A percentile compares a stretch with the other conserved stretches of the same genome.
Evolutionary conservation across 139 green algal species (phyloP).

Genomic region (Parachlorella kessleri): DNA sequence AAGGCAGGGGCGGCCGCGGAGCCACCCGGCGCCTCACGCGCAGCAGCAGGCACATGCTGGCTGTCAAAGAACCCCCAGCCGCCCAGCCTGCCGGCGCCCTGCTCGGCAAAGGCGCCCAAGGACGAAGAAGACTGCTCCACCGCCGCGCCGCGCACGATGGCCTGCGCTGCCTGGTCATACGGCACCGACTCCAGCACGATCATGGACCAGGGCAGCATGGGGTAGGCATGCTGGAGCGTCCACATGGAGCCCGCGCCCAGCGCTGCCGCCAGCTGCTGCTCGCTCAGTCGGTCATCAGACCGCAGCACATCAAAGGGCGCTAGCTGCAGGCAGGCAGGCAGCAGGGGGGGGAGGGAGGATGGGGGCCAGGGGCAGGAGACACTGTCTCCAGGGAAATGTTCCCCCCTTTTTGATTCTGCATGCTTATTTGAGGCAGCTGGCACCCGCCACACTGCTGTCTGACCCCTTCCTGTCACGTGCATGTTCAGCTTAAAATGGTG

Average conservation of each 20-base stretch:
- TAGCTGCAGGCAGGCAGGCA: slow-evolving; percentile 24
- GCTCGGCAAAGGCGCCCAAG: background rate
- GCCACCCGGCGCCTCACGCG: background rate
- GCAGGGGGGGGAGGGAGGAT: background rate
- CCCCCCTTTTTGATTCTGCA: too few species aligned
- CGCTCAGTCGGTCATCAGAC: slow-evolving; percentile 56
- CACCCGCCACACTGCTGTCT: too few species aligned
- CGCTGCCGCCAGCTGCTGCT: slow-evolving; percentile 36
- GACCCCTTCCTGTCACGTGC: too few species aligned
- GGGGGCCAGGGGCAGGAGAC: too few species aligned
- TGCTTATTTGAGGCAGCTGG: too few species aligned
- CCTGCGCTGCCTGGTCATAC: background rate
- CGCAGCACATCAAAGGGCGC: slow-evolving; percentile 84
- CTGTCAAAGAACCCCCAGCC: background rate
- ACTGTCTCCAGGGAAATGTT: too few species aligned
- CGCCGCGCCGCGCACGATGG: background rate
- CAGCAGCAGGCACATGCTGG: background rate
- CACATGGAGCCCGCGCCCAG: slow-evolving; percentile 59
- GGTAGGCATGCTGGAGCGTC: slow-evolving; percentile 63
- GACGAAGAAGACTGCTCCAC: background rate
- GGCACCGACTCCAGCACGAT: slow-evolving; percentile 73
- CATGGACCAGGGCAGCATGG: slow-evolving; percentile 81
- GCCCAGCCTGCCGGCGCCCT: background rate
- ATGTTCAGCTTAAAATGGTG: too few species aligned
- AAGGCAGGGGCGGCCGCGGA: too few species aligned